phyloP scores from a whole-genome alignment of 345 rosid species.

The Viola odorata region DNA sequence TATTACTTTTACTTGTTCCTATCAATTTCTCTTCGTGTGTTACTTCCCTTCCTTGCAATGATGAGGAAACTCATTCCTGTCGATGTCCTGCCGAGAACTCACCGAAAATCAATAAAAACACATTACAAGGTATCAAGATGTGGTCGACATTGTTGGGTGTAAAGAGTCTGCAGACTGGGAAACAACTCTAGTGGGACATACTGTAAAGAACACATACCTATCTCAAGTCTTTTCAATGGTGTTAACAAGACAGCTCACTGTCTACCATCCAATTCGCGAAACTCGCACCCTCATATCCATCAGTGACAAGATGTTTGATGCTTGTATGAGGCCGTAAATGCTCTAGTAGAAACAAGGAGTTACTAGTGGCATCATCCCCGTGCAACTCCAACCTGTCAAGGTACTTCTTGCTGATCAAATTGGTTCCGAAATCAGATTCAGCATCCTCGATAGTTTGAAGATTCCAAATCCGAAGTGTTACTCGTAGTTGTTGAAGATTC shows the following conservation, averaged over 20 bases:
- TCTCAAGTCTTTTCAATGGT: not conserved
- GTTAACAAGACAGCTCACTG: not conserved
- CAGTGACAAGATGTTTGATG: not conserved
- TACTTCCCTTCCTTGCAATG: no score
- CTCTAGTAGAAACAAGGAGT: not conserved
- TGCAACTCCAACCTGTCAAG: not conserved
- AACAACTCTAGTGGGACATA: conserved; percentile 1
- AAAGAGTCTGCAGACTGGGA: no score
- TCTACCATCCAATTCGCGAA: conserved; percentile 15
- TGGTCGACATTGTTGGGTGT: no score
- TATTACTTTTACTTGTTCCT: no score
- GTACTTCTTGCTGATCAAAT: conserved; percentile 3
- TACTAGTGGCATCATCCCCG: not conserved
- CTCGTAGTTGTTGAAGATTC: not conserved
- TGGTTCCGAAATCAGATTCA: not conserved
- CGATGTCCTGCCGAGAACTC: no score
- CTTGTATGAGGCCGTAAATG: conserved; percentile 5
- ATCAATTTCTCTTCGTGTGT: no score
- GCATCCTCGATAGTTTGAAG: not conserved
- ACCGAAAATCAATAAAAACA: no score
- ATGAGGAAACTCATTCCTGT: no score
- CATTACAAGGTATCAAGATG: no score
- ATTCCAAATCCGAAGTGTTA: not conserved
- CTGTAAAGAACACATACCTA: not conserved
- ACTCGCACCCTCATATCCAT: not conserved